Evolutionary conservation across 2,329 filamentous ascomycete genomes (phyloP), one percentile per base, ranked within the genome.

Genomic region (Biscogniauxia mediterranea): DNA sequence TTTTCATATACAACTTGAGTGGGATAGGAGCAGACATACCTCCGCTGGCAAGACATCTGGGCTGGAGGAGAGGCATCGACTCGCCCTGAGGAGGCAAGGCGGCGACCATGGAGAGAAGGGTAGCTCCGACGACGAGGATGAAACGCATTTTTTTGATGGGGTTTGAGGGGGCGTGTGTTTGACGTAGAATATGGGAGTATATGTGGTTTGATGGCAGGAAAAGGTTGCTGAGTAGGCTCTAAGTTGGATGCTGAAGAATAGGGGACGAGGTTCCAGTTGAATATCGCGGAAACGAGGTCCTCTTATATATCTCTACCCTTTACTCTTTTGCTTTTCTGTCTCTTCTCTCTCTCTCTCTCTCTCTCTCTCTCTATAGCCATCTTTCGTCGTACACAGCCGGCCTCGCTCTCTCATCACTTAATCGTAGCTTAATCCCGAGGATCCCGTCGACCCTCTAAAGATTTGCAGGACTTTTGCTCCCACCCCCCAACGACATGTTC

Each of bases 11-110:
- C 38, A 46, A 53, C 7, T n/a, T n/a, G n/a, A n/a, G n/a, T n/a
- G n/a, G n/a, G n/a, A n/a, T n/a, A n/a, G n/a, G n/a, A n/a, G n/a
- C n/a, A n/a, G n/a, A 53, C 52, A 17, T 53, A 53, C 52, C 52
- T 26, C 52, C 52, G 52, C 52, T 53, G 7, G 52, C 52, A n/a
- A 53, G 52, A 28, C 52, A 53, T 26, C 52, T 53, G 17, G 52
- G 52, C 23, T 53, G 21, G 2, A 53, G 52, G 15, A 53, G 52
- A 25, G 52, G 21, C 52, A 53, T 26, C 26, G 52, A 28, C 52
- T 53, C 8, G 19, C 52, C 23, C 52, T 53, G 21, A 2, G 52
- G 26, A 28, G 52, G 52, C 52, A 53, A 17, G 52, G 52, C 52
- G n/a, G 52, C 23, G 3, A 28, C 52, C 23, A 53, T 28, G 15